phyloP scores from a whole-genome alignment of 2,329 filamentous ascomycete species.

The Fragosphaeria purpurea region DNA sequence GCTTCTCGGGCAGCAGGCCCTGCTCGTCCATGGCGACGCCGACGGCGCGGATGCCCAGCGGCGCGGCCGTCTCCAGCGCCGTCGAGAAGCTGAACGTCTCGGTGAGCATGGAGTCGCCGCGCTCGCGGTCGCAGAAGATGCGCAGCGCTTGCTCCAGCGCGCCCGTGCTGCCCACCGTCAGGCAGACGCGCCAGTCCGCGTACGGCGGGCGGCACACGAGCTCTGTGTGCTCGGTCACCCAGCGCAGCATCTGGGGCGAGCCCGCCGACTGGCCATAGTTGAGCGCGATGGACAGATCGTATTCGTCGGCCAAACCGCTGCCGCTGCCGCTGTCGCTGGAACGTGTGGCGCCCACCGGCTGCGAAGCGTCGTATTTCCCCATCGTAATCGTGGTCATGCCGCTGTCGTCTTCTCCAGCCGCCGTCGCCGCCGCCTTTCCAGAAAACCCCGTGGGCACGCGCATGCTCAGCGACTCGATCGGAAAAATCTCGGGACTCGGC shows the following conservation, averaged over 20 bases:
- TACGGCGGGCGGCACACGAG: slow-evolving; percentile 81
- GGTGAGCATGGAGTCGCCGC: slow-evolving; percentile 69
- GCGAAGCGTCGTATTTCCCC: slow-evolving; percentile 73
- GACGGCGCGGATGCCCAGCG: slow-evolving; percentile 41
- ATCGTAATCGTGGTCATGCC: slow-evolving; percentile 53
- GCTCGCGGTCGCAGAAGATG: slow-evolving; percentile 61
- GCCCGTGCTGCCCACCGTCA: slow-evolving; percentile 79
- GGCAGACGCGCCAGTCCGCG: slow-evolving; percentile 74
- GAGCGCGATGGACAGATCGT: slow-evolving; percentile 76
- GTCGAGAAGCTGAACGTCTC: slow-evolving; percentile 90
- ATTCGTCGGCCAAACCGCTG: slow-evolving; percentile 24
- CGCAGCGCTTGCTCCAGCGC: slow-evolving; percentile 75
- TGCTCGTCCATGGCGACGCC: slow-evolving; percentile 43
- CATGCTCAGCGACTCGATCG: slow-evolving; percentile 69
- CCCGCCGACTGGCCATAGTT: slow-evolving; percentile 90
- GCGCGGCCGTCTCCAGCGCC: slow-evolving; percentile 46
- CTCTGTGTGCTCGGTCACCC: slow-evolving; percentile 91
- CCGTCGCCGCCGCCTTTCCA: slow-evolving; percentile 61
- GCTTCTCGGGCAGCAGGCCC: slow-evolving; percentile 39
- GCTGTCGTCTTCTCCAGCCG: slow-evolving; percentile 25
- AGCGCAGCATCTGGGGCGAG: slow-evolving; percentile 77
- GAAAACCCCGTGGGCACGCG: slow-evolving; percentile 57
- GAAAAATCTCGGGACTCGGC: slow-evolving; percentile 83
- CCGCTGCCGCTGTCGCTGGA: slow-evolving; percentile 24
- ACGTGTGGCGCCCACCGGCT: slow-evolving; percentile 18